Base-by-base conservation (phyloP, 305 asterid genomes). In the Galium porrigens region DNA sequence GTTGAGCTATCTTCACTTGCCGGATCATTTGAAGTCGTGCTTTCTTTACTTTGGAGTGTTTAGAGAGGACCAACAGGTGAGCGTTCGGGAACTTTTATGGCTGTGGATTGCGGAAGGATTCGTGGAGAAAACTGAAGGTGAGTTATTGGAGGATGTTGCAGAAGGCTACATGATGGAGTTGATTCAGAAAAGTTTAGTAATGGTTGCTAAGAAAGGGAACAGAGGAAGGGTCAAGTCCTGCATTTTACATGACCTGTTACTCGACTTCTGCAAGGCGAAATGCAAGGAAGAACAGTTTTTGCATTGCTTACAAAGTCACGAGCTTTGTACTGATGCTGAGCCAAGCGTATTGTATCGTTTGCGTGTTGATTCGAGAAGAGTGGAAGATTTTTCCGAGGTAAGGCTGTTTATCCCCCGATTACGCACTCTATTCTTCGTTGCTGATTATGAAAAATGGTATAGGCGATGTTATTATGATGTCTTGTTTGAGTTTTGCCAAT, bases 1-100 rank as follows among this genome's bases (percentile, higher is more conserved):
- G 55, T 0, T 49, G 25, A 49, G 55, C 55, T 49, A 49, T n/a
- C 7, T 15, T 15, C 55, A 49, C 17, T 49, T 49, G 25, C 55
- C 25, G 7, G 55, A 49, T 49, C 25, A 15, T 49, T 17, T 49
- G 55, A 49, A 49, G 25, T 6, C 66, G 4, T 75, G 81, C 63
- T 71, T 79, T 59, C 83, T 72, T 39, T 79, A 70, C 63, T 53
- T 76, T 49, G 55, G 55, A 49, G 55, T 2, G 25, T 49, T 49
- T 17, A 4, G 9, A n/a, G 55, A 49, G 25, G 55, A 49, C 22
- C 55, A 49, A n/a, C 25, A 15, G 4, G 17, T 49, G 20, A 15
- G 25, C 25, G 10, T 15, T 4, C 25, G 25, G 0, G 22, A 17
- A 6, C 54, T 48, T 0, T 4, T 48, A 17, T 17, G 54, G 54